These are phyloP conservation scores for Blastocrithidia nonstop DNA, from an alignment of 208 protist species.

Conservation along the genomic window DNA sequence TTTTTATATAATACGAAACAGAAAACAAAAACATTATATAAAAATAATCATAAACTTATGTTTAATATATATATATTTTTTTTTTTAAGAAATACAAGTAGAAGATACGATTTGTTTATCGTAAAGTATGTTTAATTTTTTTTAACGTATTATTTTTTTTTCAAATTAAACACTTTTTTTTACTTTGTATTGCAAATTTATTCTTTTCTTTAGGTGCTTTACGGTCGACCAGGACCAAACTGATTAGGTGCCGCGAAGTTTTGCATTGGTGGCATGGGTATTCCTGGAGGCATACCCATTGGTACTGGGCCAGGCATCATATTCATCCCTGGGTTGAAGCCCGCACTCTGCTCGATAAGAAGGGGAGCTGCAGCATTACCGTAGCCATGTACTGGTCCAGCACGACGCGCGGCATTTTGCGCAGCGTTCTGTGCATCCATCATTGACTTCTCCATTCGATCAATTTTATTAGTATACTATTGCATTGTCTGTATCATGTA, in stretches of 20 bases:
- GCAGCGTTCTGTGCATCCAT: slow-evolving; percentile 65
- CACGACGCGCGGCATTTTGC: slow-evolving; percentile 64
- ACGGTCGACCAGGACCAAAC: neutral
- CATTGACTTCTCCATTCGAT: slow-evolving; percentile 68
- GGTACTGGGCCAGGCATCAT: slow-evolving; percentile 19
- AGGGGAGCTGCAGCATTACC: slow-evolving; percentile 16
- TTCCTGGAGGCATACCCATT: slow-evolving; percentile 19
- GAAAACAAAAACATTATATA: neutral
- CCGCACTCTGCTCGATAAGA: slow-evolving; percentile 50
- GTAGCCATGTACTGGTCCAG: slow-evolving; percentile 21
- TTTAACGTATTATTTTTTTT: slow-evolving; percentile 1
- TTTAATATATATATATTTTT: neutral
- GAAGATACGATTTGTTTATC: too few relatives aligned
- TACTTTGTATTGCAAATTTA: too few relatives aligned
- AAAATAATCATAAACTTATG: neutral
- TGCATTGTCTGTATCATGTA: slow-evolving; percentile 96
- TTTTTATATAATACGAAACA: slow-evolving; percentile 4
- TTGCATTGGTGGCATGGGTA: too few relatives aligned
- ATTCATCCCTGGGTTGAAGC: slow-evolving; percentile 5
- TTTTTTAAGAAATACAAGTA: neutral
- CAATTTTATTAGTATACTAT: slow-evolving; percentile 86
- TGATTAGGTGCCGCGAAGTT: too few relatives aligned
- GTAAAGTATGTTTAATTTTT: neutral
- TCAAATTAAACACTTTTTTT: neutral
- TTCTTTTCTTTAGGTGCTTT: neutral